Percentiles rank a stretch among this genome's conserved stretches.
Evolutionary conservation across 208 protist genomes (phyloP).

Genomic region (Crithidia sp.): DNA sequence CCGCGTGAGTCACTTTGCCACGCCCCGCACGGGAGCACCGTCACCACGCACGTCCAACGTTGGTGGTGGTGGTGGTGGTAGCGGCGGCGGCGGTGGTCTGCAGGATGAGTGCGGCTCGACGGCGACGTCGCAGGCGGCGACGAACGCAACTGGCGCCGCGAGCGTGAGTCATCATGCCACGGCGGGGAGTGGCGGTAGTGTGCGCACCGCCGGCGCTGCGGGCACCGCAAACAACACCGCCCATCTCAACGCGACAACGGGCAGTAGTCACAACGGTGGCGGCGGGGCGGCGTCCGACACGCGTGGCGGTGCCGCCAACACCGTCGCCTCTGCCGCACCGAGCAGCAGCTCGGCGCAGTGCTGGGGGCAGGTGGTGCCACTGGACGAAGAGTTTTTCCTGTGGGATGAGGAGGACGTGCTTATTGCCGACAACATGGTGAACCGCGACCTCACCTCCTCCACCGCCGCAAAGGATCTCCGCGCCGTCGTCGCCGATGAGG

Average conservation of each 20-base stretch:
- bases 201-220: background rate
- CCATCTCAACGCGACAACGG: background rate
- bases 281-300: conserved; percentile 4
- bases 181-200: conserved; percentile 5
- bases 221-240: background rate
- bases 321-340: too few species aligned
- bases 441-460: conserved; percentile 30
- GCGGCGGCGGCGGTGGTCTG: background rate
- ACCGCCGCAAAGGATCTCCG: conserved; percentile 43
- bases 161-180: conserved; percentile 6
- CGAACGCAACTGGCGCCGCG: background rate
- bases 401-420: conserved; percentile 45
- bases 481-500: conserved; percentile 54
- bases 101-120: conserved; percentile 10
- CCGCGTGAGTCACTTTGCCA: conserved; percentile 7
- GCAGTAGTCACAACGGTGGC: background rate
- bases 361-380: conserved; percentile 36
- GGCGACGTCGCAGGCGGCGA: conserved; percentile 1
- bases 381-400: conserved; percentile 41
- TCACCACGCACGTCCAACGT: conserved; percentile 10
- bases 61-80: background rate
- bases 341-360: conserved; percentile 12
- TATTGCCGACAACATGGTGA: conserved; percentile 33
- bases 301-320: background rate
- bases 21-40: background rate